Evolutionary conservation across 257 asterid genomes (phyloP), one percentile per base, ranked within the genome.

Genomic region (Ocimum tenuiflorum): DNA sequence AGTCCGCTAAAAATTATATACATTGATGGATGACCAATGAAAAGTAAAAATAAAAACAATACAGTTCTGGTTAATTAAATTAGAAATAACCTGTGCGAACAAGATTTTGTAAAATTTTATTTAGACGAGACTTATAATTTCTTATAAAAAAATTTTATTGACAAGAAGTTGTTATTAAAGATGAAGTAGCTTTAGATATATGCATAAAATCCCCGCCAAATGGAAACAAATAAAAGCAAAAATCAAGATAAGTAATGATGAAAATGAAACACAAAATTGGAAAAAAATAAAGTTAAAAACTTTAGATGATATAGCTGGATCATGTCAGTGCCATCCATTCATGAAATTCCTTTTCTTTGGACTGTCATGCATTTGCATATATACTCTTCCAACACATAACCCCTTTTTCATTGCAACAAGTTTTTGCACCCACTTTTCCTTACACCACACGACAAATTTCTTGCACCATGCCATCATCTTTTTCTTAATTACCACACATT

Each of bases 291-390:
- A 19, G 41, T 22, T 36, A 19, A 14, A 36, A 10, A 35, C 3
- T 63, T 33, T 6, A 18, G 13, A 64, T 22, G 1, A 46, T 59
- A 38, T 59, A 33, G 74, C 19, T 55, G 81, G 81, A 73, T 65
- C 6, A 82, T 54, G 58, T 79, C 56, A 73, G 84, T 78, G 86
- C 63, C 59, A 71, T 82, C 85, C 79, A 70, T 74, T 80, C 76
- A 27, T 77, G 67, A 85, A 70, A 61, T 63, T 54, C 48, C 52
- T 52, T 63, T 77, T 68, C 13, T 77, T 73, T 61, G 73, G 70
- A 78, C 88, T 83, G 90, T 80, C 94, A 83, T 79, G 89, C 94
- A 83, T 83, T 75, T 72, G 63, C 73, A 60, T 7, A 39, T 39
- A 58, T 72, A 56, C 35, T 20, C 46, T 54, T 12, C 63, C 56